Evolutionary conservation across 345 rosid species (phyloP).

Genomic region (Citrus reticulata): DNA sequence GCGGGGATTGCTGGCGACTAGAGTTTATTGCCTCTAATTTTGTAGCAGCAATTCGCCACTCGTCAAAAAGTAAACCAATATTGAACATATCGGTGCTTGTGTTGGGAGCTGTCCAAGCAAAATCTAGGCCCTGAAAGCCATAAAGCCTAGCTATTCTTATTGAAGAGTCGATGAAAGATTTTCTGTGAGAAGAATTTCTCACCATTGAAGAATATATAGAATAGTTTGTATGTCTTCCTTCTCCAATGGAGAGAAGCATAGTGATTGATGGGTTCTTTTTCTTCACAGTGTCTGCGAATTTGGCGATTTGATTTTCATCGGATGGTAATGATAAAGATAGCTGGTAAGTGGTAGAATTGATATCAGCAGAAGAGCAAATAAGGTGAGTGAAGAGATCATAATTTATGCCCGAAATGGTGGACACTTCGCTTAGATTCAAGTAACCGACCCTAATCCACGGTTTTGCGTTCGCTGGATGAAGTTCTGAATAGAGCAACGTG

Average conservation of each 20-base stretch:
- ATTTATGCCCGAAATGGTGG: constrained; percentile 10
- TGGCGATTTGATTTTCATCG: neutral
- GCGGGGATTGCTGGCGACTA: too few species aligned
- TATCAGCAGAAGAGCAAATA: constrained; percentile 20
- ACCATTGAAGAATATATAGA: neutral
- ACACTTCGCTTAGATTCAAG: constrained; percentile 18
- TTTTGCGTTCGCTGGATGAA: constrained; percentile 9
- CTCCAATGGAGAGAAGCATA: too few species aligned
- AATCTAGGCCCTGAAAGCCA: too few species aligned
- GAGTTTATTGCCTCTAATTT: too few species aligned
- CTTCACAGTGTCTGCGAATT: neutral
- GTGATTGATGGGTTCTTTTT: constrained; percentile 13
- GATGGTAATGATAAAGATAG: neutral
- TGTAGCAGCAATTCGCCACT: too few species aligned
- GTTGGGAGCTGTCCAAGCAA: too few species aligned
- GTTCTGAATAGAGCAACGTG: neutral
- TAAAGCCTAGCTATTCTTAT: too few species aligned
- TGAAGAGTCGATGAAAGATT: too few species aligned
- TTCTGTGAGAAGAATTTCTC: neutral
- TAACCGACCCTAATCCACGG: constrained; percentile 34
- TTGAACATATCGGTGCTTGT: neutral
- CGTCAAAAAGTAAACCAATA: neutral
- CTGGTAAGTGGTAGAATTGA: constrained; percentile 26
- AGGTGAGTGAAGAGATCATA: constrained; percentile 36
- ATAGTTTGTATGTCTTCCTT: too few species aligned